A percentile compares a stretch with the other conserved stretches of the same genome.
Conservation (phyloP, 495 filamentous ascomycete genomes). For the Baudoinia panamericana region DNA sequence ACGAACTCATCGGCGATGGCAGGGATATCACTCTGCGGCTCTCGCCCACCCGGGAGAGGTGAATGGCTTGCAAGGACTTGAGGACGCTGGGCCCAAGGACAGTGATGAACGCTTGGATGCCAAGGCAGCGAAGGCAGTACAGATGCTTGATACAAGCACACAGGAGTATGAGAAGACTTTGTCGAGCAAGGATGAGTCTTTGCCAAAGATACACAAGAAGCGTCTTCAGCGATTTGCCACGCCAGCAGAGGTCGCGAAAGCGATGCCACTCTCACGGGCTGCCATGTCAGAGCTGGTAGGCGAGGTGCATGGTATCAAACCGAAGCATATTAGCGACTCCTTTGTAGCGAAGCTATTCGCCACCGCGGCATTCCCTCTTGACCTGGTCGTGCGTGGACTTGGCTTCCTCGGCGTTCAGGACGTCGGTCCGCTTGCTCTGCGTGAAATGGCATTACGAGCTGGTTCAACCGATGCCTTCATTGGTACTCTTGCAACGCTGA, state of each 20-base stretch:
- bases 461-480: constrained; percentile 39
- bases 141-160: constrained; percentile 2
- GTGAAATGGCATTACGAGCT: constrained; percentile 54
- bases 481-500: constrained; percentile 42
- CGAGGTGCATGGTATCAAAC: constrained; percentile 34
- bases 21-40: too few species aligned
- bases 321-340: constrained; percentile 44
- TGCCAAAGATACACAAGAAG: constrained; percentile 4
- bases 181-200: not conserved
- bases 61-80: too few species aligned
- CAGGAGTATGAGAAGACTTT: constrained; percentile 10
- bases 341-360: constrained; percentile 62
- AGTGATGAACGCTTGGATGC: too few species aligned
- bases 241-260: too few species aligned
- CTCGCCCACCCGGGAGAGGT: too few species aligned
- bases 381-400: constrained; percentile 50
- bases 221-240: not conserved
- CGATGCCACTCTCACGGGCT: constrained; percentile 9
- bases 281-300: constrained; percentile 33
- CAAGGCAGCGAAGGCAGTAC: too few species aligned
- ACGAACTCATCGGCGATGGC: too few species aligned
- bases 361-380: constrained; percentile 50
- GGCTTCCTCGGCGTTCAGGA: constrained; percentile 48
- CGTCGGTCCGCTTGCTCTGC: constrained; percentile 60
- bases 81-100: too few species aligned